Percentiles rank a stretch among this genome's conserved stretches.
Evolutionary conservation across 768 basidiomycete genomes (phyloP).

Genomic region (Baorangia bicolor): DNA sequence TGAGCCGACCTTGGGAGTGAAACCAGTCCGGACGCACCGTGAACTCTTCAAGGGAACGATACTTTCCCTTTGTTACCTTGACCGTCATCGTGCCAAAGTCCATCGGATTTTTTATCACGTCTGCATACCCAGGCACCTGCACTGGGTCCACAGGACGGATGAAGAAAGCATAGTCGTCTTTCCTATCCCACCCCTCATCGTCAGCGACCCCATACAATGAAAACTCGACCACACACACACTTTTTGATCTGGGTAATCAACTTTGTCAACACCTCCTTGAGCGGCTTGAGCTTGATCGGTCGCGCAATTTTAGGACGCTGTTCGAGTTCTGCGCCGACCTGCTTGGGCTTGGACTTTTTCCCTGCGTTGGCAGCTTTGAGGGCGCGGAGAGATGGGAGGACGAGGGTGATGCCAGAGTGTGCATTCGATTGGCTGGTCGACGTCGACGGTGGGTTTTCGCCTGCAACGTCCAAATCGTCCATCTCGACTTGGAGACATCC

Average conservation of each 20-base stretch:
- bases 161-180: too few relatives aligned
- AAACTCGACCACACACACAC: slow-evolving; percentile 48
- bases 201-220: slow-evolving; percentile 6
- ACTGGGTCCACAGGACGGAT: slow-evolving; percentile 55
- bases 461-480: too few relatives aligned
- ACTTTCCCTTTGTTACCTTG: too few relatives aligned
- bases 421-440: too few relatives aligned
- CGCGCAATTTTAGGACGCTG: slow-evolving; percentile 38
- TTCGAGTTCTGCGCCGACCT: slow-evolving; percentile 27
- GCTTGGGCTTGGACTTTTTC: slow-evolving; percentile 44
- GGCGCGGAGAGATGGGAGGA: slow-evolving; percentile 53
- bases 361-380: slow-evolving; percentile 54
- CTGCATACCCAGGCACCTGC: slow-evolving; percentile 60
- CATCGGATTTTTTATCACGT: slow-evolving; percentile 79
- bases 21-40: too few relatives aligned
- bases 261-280: too few relatives aligned
- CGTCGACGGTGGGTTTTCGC: too few relatives aligned
- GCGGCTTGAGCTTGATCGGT: slow-evolving; percentile 71
- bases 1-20: too few relatives aligned
- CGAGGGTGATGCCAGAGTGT: too few relatives aligned
- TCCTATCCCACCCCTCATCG: slow-evolving; percentile 38
- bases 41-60: too few relatives aligned
- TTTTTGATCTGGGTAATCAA: slow-evolving; percentile 73
- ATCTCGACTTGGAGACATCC: too few relatives aligned
- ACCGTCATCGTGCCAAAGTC: too few relatives aligned